Conservation (phyloP, 768 basidiomycete genomes). For the Rhizopogon vinicolor region DNA sequence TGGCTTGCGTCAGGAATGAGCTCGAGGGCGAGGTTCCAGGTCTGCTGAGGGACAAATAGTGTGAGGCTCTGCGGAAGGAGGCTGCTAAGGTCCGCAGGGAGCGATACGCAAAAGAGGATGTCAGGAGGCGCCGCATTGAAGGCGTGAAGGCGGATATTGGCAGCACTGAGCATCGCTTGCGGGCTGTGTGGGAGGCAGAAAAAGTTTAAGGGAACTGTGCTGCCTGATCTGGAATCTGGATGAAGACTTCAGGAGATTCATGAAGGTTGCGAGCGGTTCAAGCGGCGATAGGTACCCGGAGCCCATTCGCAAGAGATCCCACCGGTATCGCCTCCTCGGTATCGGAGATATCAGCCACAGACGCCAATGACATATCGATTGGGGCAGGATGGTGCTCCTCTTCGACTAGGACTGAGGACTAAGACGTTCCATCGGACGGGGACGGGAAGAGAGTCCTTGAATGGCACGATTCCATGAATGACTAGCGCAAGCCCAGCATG, state of each 20-base stretch:
- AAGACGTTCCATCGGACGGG: not conserved
- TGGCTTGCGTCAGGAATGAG: conserved; percentile 34
- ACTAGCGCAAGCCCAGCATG: too few relatives aligned
- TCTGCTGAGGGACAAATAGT: conserved; percentile 37
- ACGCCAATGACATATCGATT: conserved; percentile 16
- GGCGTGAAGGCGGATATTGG: conserved; percentile 48
- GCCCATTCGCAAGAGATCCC: conserved; percentile 17
- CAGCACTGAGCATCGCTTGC: conserved; percentile 48
- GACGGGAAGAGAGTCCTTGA: too few relatives aligned
- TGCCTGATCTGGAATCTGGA: conserved; percentile 55
- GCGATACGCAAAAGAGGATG: conserved; percentile 43
- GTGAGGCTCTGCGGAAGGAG: conserved; percentile 37
- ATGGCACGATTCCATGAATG: too few relatives aligned
- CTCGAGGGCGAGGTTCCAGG: conserved; percentile 41
- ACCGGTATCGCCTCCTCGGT: conserved; percentile 20
- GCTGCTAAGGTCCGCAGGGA: conserved; percentile 42
- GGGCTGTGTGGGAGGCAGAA: conserved; percentile 61
- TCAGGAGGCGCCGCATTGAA: conserved; percentile 51
- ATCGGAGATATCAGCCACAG: conserved; percentile 22
- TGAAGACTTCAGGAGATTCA: conserved; percentile 29
- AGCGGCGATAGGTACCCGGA: conserved; percentile 13
- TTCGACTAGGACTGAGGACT: conserved; percentile 10
- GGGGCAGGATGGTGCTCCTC: conserved; percentile 8
- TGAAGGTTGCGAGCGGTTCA: conserved; percentile 31
- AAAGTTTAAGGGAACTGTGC: conserved; percentile 50